phyloP scores from a whole-genome alignment of 495 filamentous ascomycete species.

The Aspergillus diversus region DNA sequence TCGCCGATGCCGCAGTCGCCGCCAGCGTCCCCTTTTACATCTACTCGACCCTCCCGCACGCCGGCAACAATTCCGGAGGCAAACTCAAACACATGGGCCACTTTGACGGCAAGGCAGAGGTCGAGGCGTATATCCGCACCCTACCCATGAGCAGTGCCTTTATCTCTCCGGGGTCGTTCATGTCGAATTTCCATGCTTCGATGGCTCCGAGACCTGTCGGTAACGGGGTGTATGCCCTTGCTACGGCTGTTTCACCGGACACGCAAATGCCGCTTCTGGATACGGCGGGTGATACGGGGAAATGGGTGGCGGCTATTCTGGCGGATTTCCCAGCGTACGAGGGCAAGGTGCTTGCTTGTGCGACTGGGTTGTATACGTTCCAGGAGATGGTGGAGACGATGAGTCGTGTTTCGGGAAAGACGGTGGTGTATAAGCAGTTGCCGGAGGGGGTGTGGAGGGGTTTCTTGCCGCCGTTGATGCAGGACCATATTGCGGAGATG shows the following conservation, averaged over 20 bases:
- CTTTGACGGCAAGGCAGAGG: constrained; percentile 41
- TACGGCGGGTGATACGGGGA: constrained; percentile 50
- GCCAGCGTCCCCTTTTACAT: constrained; percentile 49
- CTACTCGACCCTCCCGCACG: constrained; percentile 46
- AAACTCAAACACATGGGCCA: constrained; percentile 20
- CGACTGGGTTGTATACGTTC: constrained; percentile 38
- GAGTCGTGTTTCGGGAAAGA: constrained; percentile 49
- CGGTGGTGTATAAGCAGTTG: constrained; percentile 48
- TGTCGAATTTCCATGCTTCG: constrained; percentile 47
- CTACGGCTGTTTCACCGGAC: constrained; percentile 33
- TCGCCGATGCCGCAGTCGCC: constrained; percentile 46
- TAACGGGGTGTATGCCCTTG: constrained; percentile 30
- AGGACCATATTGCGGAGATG: constrained; percentile 38
- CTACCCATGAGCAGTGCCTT: constrained; percentile 51
- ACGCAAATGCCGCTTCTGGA: constrained; percentile 48
- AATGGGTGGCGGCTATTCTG: constrained; percentile 56
- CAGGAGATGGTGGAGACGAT: constrained; percentile 42
- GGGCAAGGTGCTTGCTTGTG: constrained; percentile 48
- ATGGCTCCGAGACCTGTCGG: constrained; percentile 21
- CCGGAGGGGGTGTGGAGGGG: constrained; percentile 38
- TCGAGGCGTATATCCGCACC: constrained; percentile 44
- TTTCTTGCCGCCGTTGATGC: constrained; percentile 28
- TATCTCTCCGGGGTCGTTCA: constrained; percentile 46
- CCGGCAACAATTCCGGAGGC: constrained; percentile 19
- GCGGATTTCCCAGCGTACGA: constrained; percentile 54